Evolutionary conservation across 2,329 filamentous ascomycete genomes (phyloP), one percentile per base, ranked within the genome.

Genomic region (Penicillium aurantiogriseum): DNA sequence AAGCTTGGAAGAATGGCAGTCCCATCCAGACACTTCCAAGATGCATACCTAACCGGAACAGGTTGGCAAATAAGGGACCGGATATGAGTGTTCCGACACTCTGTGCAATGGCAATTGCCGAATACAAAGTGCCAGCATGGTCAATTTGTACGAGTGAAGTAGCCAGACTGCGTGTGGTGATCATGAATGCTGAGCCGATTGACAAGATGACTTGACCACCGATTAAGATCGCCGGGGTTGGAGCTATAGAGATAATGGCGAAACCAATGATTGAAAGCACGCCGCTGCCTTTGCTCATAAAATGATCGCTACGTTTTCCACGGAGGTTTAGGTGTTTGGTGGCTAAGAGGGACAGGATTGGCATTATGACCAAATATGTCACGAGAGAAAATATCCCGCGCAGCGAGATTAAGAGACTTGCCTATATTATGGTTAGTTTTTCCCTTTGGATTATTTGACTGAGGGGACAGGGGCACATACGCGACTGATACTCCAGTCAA

Each of bases 71-170:
- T 19, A 67, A 52, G 4, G 69, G 70, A 2, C 67, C 65, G 0
- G 69, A 61, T n/a, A 69, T 35, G 7, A 71, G 47, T 10, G 40
- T 52, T 4, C 69, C 68, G 5, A 68, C 7, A 4, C 64, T 60
- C 13, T 58, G 55, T 8, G 63, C 59, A 27, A 72, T 64, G 4
- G 66, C 62, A 36, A 68, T 63, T 11, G 65, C 64, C 15, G 69
- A 63, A 39, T 71, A 71, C 21, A 73, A 44, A 4, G 68, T 69
- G 19, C 68, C 69, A 29, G 70, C 63, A 29, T 69, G 65, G 23
- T 67, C 63, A 11, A 65, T 60, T 2, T 45, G 44, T 2, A 73
- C 65, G 17, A 72, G 64, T 8, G 63, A 52, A 10, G 69, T 69
- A 15, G 57, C 70, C 10, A 71, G 54, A 59, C 67, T 70, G 40